phyloP scores from a whole-genome alignment of 1,139 yeast genomes.

The Entelexis sorbosivorans region DNA sequence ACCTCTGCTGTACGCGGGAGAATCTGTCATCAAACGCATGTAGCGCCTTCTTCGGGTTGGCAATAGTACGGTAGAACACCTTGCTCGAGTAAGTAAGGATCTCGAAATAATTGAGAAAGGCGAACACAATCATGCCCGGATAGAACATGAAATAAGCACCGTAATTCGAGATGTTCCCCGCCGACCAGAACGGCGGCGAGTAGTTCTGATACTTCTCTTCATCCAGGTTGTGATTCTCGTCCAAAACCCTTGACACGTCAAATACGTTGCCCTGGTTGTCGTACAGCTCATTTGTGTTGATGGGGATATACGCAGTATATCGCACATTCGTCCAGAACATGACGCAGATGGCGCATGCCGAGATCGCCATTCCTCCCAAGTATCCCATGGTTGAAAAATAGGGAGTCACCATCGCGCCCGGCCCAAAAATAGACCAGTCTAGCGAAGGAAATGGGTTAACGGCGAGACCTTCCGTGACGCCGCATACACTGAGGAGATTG shows the following conservation, averaged over 20 bases:
- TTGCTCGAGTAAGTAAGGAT: constrained; percentile 14
- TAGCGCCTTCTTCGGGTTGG: constrained; percentile 14
- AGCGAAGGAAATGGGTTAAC: constrained; percentile 40
- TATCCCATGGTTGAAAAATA: constrained; percentile 33
- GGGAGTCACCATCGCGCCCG: constrained; percentile 38
- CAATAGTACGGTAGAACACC: constrained; percentile 13
- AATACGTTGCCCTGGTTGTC: constrained; percentile 40
- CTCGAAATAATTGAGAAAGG: constrained; percentile 25
- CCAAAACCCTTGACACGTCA: constrained; percentile 34
- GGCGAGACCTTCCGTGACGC: constrained; percentile 41
- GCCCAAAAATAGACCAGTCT: constrained; percentile 39
- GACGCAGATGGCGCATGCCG: constrained; percentile 35
- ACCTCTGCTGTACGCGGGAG: constrained; percentile 44
- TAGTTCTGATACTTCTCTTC: constrained; percentile 26
- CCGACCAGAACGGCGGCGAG: constrained; percentile 47
- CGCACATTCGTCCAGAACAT: constrained; percentile 33
- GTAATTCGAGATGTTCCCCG: constrained; percentile 41
- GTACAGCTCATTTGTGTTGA: constrained; percentile 37
- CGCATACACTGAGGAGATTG: constrained; percentile 42
- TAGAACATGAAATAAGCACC: constrained; percentile 45
- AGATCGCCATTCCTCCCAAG: constrained; percentile 31
- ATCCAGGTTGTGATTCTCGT: constrained; percentile 23
- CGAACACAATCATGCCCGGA: constrained; percentile 40
- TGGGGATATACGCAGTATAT: constrained; percentile 40
- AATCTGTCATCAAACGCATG: constrained; percentile 39